A percentile compares a stretch with the other conserved stretches of the same genome.
Evolutionary conservation across 768 basidiomycete species (phyloP).

Genomic region (Tricholoma furcatifolium): DNA sequence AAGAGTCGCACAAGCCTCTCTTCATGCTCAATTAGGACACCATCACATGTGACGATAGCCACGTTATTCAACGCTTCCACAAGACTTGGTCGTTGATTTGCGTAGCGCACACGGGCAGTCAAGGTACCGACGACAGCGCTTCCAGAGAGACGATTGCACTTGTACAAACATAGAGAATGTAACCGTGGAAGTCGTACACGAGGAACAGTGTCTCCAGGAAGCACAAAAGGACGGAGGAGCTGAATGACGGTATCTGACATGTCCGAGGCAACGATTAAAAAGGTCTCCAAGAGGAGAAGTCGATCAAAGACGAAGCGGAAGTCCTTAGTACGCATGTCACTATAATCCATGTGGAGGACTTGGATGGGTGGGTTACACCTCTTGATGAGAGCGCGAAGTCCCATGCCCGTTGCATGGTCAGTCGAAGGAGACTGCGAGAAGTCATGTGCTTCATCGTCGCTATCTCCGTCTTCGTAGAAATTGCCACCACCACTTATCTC

Average conservation of each 20-base stretch:
- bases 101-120: constrained; percentile 42
- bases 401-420: constrained; percentile 80
- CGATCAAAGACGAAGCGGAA: constrained; percentile 67
- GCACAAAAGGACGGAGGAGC: constrained; percentile 47
- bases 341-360: constrained; percentile 75
- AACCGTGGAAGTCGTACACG: constrained; percentile 57
- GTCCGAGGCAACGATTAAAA: constrained; percentile 76
- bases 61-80: constrained; percentile 32
- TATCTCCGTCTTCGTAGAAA: constrained; percentile 59
- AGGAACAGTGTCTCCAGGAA: constrained; percentile 12
- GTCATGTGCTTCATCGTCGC: constrained; percentile 71
- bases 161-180: constrained; percentile 48
- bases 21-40: constrained; percentile 27
- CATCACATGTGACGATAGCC: constrained; percentile 38
- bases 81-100: constrained; percentile 26
- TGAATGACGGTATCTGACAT: constrained; percentile 74
- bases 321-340: constrained; percentile 83
- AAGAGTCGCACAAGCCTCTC: constrained; percentile 26
- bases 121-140: constrained; percentile 54
- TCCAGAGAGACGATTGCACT: constrained; percentile 65
- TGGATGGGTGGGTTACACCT: constrained; percentile 64
- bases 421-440: constrained; percentile 77
- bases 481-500: constrained; percentile 33
- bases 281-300: constrained; percentile 52
- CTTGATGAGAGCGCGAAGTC: constrained; percentile 60